A percentile compares a stretch with the other conserved stretches of the same genome.
These are phyloP conservation scores for Eremochloa ophiuroides DNA, from an alignment of 176 grass and related monocot genomes.

Conservation along the genomic window DNA sequence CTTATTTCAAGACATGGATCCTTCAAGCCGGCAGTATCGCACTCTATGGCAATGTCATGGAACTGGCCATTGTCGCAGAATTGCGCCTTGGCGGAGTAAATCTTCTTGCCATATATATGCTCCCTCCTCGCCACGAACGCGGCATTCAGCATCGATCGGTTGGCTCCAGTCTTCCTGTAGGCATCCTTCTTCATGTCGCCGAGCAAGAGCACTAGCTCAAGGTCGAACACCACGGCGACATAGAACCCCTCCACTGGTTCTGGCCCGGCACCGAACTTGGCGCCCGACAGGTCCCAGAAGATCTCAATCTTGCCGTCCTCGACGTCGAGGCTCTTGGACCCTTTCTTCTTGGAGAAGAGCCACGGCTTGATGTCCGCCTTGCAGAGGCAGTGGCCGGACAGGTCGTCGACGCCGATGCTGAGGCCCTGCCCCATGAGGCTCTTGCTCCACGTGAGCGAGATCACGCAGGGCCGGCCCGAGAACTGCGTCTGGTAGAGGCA, in stretches of 20 bases:
- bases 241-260: slow-evolving; percentile 58
- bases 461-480: slow-evolving; percentile 38
- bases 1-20: slow-evolving; percentile 69
- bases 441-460: slow-evolving; percentile 52
- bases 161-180: slow-evolving; percentile 48
- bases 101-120: slow-evolving; percentile 65
- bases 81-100: slow-evolving; percentile 58
- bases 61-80: slow-evolving; percentile 60
- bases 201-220: slow-evolving; percentile 63
- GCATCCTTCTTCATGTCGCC: slow-evolving; percentile 65
- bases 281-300: slow-evolving; percentile 63
- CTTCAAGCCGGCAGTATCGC: slow-evolving; percentile 39
- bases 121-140: slow-evolving; percentile 56
- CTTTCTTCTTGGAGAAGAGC: slow-evolving; percentile 76
- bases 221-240: slow-evolving; percentile 54
- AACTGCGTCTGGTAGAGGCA: slow-evolving; percentile 75
- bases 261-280: slow-evolving; percentile 55
- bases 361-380: slow-evolving; percentile 73
- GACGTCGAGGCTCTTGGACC: slow-evolving; percentile 51
- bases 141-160: slow-evolving; percentile 36
- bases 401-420: slow-evolving; percentile 55
- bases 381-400: slow-evolving; percentile 52
- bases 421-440: slow-evolving; percentile 66
- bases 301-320: slow-evolving; percentile 62
- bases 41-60: slow-evolving; percentile 56